Evolutionary conservation across 257 asterid genomes (phyloP).

Genomic region (Solanum appendiculatum): DNA sequence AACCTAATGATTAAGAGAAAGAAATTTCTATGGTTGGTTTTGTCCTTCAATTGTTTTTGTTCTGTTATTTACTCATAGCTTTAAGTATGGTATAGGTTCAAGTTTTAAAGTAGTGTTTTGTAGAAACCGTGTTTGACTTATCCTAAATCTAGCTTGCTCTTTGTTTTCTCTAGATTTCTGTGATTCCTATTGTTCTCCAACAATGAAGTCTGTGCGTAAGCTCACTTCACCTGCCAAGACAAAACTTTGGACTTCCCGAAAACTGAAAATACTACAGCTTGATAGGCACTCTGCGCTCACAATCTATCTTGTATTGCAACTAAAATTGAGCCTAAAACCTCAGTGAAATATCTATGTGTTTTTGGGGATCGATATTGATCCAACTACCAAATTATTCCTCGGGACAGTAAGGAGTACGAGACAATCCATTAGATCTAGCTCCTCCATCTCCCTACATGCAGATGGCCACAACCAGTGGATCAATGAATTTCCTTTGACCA

Average conservation of each 20-base stretch:
- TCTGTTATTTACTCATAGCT: not conserved
- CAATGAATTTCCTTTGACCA: not conserved
- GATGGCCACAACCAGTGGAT: not conserved
- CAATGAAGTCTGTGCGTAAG: not conserved
- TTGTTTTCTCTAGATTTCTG: not conserved
- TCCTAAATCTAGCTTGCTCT: not conserved
- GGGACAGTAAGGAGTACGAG: not conserved
- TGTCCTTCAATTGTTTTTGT: not conserved
- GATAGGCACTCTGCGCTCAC: not conserved
- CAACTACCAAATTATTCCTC: not conserved
- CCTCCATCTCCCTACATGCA: not conserved
- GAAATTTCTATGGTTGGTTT: not conserved
- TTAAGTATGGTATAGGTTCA: not conserved
- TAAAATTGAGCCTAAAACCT: not conserved
- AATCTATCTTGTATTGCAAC: not conserved
- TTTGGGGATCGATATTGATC: not conserved
- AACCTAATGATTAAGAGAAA: not conserved
- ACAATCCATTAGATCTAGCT: not conserved
- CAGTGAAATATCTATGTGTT: not conserved
- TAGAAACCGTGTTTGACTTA: not conserved
- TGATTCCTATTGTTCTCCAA: not conserved
- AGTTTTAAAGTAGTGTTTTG: not conserved
- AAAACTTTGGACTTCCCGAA: not conserved
- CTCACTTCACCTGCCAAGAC: not conserved
- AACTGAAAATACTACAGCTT: not conserved